Evolutionary conservation across 768 basidiomycete genomes (phyloP).

Genomic region (Phylloporus rhodoxanthus): DNA sequence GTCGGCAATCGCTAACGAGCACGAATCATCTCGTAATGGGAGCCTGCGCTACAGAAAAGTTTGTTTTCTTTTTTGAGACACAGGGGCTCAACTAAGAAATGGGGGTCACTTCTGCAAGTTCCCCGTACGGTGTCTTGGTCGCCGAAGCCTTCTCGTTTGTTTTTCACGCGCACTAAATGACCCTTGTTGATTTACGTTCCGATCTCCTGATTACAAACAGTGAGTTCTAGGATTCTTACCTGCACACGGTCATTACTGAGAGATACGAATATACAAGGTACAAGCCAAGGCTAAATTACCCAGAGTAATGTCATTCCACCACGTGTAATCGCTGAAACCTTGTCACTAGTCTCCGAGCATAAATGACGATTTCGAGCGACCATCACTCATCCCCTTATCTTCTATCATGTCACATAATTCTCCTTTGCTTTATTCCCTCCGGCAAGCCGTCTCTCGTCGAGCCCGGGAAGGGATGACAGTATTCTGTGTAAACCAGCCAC

Average conservation of each 20-base stretch:
- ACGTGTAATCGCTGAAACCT: neutral
- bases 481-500: slow-evolving; percentile 14
- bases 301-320: neutral
- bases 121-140: neutral
- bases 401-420: slow-evolving; percentile 5
- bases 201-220: neutral
- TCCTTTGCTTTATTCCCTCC: slow-evolving; percentile 11
- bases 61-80: neutral
- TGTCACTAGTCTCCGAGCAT: neutral
- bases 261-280: neutral
- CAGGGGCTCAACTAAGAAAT: neutral
- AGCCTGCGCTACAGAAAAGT: neutral
- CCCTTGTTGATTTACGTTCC: neutral
- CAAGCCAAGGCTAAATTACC: neutral
- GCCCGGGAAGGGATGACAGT: slow-evolving; percentile 5
- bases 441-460: slow-evolving; percentile 8
- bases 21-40: neutral
- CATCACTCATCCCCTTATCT: neutral
- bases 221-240: slow-evolving; percentile 1
- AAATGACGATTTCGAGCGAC: neutral
- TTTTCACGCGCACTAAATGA: neutral
- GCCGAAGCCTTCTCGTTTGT: slow-evolving; percentile 2
- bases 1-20: neutral
- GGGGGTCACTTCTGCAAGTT: neutral
- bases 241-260: neutral